Base-by-base conservation (phyloP, 2,329 filamentous ascomycete species). In the Diaporthe batatas region DNA sequence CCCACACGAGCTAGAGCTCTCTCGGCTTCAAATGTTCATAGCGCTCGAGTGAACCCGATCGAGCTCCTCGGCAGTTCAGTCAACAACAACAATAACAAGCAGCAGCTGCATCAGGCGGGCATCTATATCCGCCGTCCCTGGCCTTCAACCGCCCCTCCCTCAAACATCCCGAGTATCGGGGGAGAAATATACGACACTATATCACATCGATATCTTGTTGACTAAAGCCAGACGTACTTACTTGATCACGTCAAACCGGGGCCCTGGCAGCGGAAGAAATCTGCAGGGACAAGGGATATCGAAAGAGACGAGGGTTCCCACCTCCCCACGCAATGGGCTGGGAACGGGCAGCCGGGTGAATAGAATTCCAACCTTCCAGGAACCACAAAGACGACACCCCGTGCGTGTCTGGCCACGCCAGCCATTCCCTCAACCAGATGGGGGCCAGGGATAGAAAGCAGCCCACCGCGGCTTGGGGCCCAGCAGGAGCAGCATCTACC, bases 401-500 rank as follows among this genome's bases (percentile, higher is more conserved):
- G 34, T 54, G 23, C 42, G 34, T 54, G 23, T 32, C 34, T 62
- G 55, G 21, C 55, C 55, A 49, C 68, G 29, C 57, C 34, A 54
- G 25, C n/a, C 29, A 29, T 29, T 29, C 2, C 29, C 5, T 36
- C 44, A 53, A 54, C 44, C n/a, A 47, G 21, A 70, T 70, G 68
- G 68, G 62, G 34, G 55, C 55, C 47, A 44, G 55, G n/a, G n/a
- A n/a, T 34, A 70, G 58, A 23, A 25, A 62, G 55, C 68, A 70
- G 68, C 68, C 47, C 32, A 53, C 68, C 74, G 71, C 55, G 54
- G 51, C 14, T 68, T 64, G 4, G 73, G 76, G 1, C 74, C 75
- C 29, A 73, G 73, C 34, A 77, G 76, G 3, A 49, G 47, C 44
- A 21, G 76, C 2, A 74, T 74, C 49, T 76, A 58, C 44, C 16